Percentiles rank a stretch among this genome's conserved stretches.
These are phyloP conservation scores for Blastobotrys attinorum DNA, from an alignment of 805 yeast genomes.

Conservation along the genomic window DNA sequence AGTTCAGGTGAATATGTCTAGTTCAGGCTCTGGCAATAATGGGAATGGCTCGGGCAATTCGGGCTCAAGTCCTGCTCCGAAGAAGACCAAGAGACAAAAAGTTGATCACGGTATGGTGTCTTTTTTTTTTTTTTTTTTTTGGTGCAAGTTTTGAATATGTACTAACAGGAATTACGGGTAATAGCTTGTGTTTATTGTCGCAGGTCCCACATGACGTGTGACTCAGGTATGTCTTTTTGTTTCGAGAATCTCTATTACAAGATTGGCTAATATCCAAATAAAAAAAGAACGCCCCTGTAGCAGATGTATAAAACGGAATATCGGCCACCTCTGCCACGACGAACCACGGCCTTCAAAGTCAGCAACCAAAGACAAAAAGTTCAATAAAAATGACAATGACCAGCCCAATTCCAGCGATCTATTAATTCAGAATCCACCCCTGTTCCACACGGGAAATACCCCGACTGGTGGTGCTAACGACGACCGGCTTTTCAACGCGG, in stretches of 20 bases:
- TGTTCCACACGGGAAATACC: background rate
- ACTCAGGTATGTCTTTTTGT: constrained; percentile 36
- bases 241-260: background rate
- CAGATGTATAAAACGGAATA: constrained; percentile 78
- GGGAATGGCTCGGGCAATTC: no score
- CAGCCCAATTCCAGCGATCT: background rate
- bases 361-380: background rate
- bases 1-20: no score
- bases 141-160: no score
- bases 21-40: no score
- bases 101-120: constrained; percentile 23
- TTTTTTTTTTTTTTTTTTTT: no score
- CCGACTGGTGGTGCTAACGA: background rate
- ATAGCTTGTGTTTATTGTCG: constrained; percentile 84
- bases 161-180: no score
- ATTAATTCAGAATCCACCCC: background rate
- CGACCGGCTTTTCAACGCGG: constrained; percentile 3
- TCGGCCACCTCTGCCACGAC: constrained; percentile 80
- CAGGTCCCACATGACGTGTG: constrained; percentile 91
- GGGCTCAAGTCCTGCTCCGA: no score
- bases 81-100: constrained; percentile 15
- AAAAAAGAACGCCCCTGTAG: constrained; percentile 55
- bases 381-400: background rate
- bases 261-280: background rate
- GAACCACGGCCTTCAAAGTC: constrained; percentile 36